These are phyloP conservation scores for Penicillium verrucosum DNA, from an alignment of 2,329 filamentous ascomycete genomes.

Conservation along the genomic window DNA sequence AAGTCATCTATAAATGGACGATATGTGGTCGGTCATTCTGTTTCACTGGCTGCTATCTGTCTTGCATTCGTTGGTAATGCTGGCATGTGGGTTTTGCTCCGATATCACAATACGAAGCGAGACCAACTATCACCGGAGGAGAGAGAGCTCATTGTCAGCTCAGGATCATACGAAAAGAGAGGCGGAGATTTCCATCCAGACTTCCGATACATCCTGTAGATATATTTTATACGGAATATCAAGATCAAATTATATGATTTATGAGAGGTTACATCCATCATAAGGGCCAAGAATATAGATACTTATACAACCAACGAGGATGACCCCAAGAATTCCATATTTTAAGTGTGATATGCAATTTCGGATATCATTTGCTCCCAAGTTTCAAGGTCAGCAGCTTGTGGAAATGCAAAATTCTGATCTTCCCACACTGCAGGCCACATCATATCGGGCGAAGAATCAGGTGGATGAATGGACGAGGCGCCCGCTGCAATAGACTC, in stretches of 20 bases:
- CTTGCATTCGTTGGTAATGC: constrained; percentile 12
- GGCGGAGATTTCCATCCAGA: constrained; percentile 14
- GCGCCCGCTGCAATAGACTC: neutral
- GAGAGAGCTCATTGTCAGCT: constrained; percentile 6
- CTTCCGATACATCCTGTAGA: constrained; percentile 13
- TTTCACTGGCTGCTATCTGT: constrained; percentile 11
- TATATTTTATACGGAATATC: neutral
- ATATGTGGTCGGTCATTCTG: constrained; percentile 12
- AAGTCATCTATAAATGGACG: constrained; percentile 9
- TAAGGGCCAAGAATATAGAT: neutral
- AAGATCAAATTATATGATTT: neutral
- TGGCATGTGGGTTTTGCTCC: constrained; percentile 7
- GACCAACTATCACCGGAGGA: constrained; percentile 8
- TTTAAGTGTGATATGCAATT: constrained; percentile 13
- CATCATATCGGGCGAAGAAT: constrained; percentile 8
- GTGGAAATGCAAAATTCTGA: constrained; percentile 13
- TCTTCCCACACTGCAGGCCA: constrained; percentile 13
- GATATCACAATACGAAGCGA: constrained; percentile 11
- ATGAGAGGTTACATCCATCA: neutral
- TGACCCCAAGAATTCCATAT: neutral
- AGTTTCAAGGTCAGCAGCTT: constrained; percentile 11
- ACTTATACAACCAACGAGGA: neutral
- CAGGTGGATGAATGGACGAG: neutral
- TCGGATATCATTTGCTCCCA: constrained; percentile 17
- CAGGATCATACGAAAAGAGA: constrained; percentile 12